These are phyloP conservation scores for Talaromyces sp. DNA, from an alignment of 2,329 filamentous ascomycete genomes.

Conservation along the genomic window DNA sequence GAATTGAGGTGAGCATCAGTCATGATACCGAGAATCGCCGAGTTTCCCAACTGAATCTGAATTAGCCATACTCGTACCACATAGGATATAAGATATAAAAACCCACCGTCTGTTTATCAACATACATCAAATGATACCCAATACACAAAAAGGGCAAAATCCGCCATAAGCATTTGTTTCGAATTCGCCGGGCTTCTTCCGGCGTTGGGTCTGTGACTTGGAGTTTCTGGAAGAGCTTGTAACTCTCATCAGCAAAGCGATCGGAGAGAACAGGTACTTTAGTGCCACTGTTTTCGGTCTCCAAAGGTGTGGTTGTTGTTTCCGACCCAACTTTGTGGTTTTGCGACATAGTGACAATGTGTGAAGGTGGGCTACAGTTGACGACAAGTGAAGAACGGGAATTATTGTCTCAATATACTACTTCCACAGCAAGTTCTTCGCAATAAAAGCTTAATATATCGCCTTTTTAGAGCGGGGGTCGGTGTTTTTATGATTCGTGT, in stretches of 20 bases:
- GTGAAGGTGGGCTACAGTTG: no score
- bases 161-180: conserved; percentile 31
- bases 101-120: conserved; percentile 33
- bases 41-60: neutral
- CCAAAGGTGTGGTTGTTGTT: neutral
- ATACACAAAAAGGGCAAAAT: conserved; percentile 36
- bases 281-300: neutral
- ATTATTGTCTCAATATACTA: no score
- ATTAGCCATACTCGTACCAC: neutral
- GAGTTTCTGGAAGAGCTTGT: conserved; percentile 36
- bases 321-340: neutral
- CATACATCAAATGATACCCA: conserved; percentile 38
- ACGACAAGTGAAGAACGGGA: no score
- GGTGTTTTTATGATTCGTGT: neutral
- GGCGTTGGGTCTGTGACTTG: conserved; percentile 32
- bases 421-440: neutral
- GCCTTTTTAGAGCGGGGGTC: neutral
- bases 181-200: conserved; percentile 20
- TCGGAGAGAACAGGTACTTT: conserved; percentile 28
- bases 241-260: conserved; percentile 38
- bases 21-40: conserved; percentile 9
- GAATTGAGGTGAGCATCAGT: conserved; percentile 5
- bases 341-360: no score
- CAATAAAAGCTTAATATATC: conserved; percentile 1
- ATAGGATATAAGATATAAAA: neutral